phyloP scores from a whole-genome alignment of 352 stramenopile genomes.

The Pythium dissimile region DNA sequence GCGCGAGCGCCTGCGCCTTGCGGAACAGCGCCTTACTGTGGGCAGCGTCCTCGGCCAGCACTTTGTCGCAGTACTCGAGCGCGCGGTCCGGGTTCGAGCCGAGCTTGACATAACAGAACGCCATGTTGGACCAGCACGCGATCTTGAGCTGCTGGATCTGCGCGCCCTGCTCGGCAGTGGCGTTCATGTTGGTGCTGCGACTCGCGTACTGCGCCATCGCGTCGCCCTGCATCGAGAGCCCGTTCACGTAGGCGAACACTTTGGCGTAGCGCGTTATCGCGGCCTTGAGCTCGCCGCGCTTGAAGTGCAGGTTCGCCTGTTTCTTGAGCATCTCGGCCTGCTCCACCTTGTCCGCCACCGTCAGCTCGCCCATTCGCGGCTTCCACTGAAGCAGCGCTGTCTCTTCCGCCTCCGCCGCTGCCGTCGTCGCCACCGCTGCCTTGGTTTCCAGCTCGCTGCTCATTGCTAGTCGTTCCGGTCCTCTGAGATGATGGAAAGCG shows the following conservation, averaged over 20 bases:
- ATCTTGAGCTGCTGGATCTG: slow-evolving; percentile 70
- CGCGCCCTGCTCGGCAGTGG: slow-evolving; percentile 40
- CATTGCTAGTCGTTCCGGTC: not conserved
- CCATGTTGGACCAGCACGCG: slow-evolving; percentile 76
- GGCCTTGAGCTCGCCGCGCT: slow-evolving; percentile 53
- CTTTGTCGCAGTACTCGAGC: slow-evolving; percentile 70
- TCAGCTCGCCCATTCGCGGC: slow-evolving; percentile 57
- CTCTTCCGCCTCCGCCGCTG: slow-evolving; percentile 14
- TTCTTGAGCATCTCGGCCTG: slow-evolving; percentile 71
- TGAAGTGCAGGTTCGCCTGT: slow-evolving; percentile 73
- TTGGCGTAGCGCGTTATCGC: slow-evolving; percentile 63
- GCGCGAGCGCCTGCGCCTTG: slow-evolving; percentile 68
- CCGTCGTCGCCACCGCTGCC: not conserved
- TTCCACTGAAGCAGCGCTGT: slow-evolving; percentile 59
- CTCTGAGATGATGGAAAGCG: not conserved
- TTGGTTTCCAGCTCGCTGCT: slow-evolving; percentile 6
- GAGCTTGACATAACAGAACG: slow-evolving; percentile 78
- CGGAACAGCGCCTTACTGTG: slow-evolving; percentile 83
- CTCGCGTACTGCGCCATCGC: slow-evolving; percentile 74
- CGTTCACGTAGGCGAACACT: slow-evolving; percentile 84
- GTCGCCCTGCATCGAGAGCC: slow-evolving; percentile 66
- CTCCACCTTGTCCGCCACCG: slow-evolving; percentile 70
- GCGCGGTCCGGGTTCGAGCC: slow-evolving; percentile 40
- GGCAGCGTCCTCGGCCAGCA: slow-evolving; percentile 52
- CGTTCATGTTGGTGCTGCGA: slow-evolving; percentile 40